Evolutionary conservation across 331 rosid genomes (phyloP), one percentile per base, ranked within the genome.

Genomic region (Dryas integrifolia): DNA sequence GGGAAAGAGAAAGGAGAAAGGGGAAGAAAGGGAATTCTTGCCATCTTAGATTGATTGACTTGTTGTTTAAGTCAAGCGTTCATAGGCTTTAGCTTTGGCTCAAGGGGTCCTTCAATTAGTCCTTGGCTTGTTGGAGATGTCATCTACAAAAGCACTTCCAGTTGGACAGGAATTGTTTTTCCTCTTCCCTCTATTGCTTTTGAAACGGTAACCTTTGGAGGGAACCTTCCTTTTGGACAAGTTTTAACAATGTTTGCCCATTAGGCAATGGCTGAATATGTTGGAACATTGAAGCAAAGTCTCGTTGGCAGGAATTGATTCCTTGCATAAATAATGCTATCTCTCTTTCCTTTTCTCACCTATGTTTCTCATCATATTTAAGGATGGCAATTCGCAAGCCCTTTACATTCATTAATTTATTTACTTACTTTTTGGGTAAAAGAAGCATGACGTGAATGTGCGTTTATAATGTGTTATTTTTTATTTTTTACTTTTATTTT

Each of bases 51-150:
- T 83, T 87, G 78, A 73, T 82, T 86, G 70, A 55, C 95, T 88
- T 89, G 79, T 76, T 67, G 77, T 75, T 72, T 80, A 92, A 85
- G 96, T 88, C 58, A 81, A 60, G 64, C 41, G 81, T 67, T 72
- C 65, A 30, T 53, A 62, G 74, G 79, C 56, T 65, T 63, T 77
- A 88, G 79, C 52, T 43, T 72, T 79, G 85, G 77, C 50, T 38
- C 59, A 75, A 63, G 81, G 77, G 16, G 78, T 83, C 44, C 79
- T 84, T 81, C 57, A 87, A 85, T 76, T 84, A 26, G 79, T 84
- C 45, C 85, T 83, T 86, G 57, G 89, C 89, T 80, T 87, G 59
- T 75, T 59, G 73, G 52, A 77, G 82, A 86, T 80, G 86, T 79
- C 67, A 47, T 72, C 49, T 55, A 51, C 63, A 69, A 78, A 80